Base-by-base conservation (phyloP, 1,284 basidiomycete genomes). In the Porodaedalea pini region DNA sequence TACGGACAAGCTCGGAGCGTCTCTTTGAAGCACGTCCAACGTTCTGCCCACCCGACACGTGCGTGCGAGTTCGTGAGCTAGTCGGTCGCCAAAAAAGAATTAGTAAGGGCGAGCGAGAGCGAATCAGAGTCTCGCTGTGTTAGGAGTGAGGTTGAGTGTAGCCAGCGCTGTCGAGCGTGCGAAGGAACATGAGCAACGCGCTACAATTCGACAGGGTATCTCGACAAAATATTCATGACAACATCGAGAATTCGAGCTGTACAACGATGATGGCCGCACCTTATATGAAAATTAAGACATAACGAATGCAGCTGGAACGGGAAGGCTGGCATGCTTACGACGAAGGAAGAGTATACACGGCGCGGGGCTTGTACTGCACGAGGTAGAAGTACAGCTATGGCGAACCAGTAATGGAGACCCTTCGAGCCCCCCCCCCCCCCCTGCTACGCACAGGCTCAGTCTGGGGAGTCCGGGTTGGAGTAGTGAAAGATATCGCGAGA, bases 141-240 rank as follows among this genome's bases (percentile, higher is more conserved):
- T 29, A 17, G 10, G 45, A 3, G 23, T 41, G 45, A 13, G 54
- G 39, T 10, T 56, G 51, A 8, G 43, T 31, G 31, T 58, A 59
- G 34, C 58, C 58, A n/a, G 58, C 52, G 25, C 58, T 53, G 8
- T 45, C 51, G 17, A 59, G 31, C 2, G 58, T 53, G 13, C 58
- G 45, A 7, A 55, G 39, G 29, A 59, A 59, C 49, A 55, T 55
- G 54, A 50, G 34, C 19, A 59, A 36, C 5, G 58, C 52, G 41
- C 58, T 59, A 29, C 11, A 15, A 17, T 37, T 21, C 32, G 13
- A 47, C n/a, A 25, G 6, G 15, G 27, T 17, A 47, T n/a, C n/a
- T n/a, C n/a, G n/a, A n/a, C n/a, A n/a, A n/a, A n/a, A n/a, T n/a
- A n/a, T n/a, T n/a, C n/a, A n/a, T n/a, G n/a, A n/a, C n/a, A n/a